phyloP scores from a whole-genome alignment of 2,329 filamentous ascomycete species.

The Chrysoporthe cubensis region DNA sequence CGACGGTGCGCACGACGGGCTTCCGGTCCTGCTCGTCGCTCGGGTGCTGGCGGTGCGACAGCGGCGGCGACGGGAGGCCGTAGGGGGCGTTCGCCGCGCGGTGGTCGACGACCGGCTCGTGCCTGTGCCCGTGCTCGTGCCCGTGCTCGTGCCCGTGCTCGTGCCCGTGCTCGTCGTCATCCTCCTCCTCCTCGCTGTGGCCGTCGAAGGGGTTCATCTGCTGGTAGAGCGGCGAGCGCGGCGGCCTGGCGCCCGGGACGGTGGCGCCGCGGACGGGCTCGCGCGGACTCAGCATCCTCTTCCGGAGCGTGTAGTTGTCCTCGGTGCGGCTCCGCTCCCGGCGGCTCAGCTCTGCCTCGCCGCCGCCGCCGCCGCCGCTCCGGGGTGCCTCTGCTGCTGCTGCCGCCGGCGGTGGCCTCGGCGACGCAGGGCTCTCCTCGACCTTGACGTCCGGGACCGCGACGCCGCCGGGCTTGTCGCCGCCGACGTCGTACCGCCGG shows the following conservation, averaged over 20 bases:
- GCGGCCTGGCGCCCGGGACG: constrained; percentile 7
- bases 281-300: constrained; percentile 7
- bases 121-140: neutral
- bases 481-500: neutral
- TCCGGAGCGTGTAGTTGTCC: constrained; percentile 3
- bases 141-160: neutral
- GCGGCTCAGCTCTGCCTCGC: neutral
- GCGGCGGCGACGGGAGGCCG: constrained; percentile 41
- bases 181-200: neutral
- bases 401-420: neutral
- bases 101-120: constrained; percentile 11
- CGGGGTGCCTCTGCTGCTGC: neutral
- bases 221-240: constrained; percentile 27
- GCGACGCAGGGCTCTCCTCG: neutral
- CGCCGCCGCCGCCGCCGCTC: neutral
- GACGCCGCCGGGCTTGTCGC: constrained; percentile 2
- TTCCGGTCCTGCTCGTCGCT: constrained; percentile 35
- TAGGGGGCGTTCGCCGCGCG: constrained; percentile 20
- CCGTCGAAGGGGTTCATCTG: constrained; percentile 19
- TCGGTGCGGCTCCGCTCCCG: constrained; percentile 15
- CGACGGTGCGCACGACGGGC: constrained; percentile 52
- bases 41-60: constrained; percentile 41
- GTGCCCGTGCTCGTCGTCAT: neutral
- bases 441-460: constrained; percentile 3
- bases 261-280: constrained; percentile 21